Base-by-base conservation (phyloP, 495 filamentous ascomycete genomes). In the Aspergillus hancockii region DNA sequence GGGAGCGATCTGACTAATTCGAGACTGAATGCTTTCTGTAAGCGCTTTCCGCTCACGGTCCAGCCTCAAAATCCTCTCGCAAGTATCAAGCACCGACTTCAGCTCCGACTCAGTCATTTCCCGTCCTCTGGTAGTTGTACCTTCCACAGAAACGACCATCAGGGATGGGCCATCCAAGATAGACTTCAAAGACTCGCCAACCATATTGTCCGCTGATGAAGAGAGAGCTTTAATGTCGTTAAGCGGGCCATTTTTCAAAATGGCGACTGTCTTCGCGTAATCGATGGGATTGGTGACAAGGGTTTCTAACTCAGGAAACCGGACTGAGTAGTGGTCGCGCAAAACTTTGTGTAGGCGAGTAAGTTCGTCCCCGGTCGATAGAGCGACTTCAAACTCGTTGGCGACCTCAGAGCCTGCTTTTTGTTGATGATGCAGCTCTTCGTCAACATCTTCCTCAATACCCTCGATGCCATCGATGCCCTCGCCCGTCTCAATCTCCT, bases 131-230 rank as follows among this genome's bases (percentile, higher is more conserved):
- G 90, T 93, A 4, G 90, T 93, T 19, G 91, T 94, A 52, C 93
- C 94, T 76, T 97, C 93, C 16, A 97, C 86, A n/a, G 91, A 91
- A 45, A 98, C 92, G 23, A 94, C 89, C 93, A 98, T 97, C 61
- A 97, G 73, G 0, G 90, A 88, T 4, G 93, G 92, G 0, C 91
- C 90, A 73, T 95, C 91, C 6, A 98, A 80, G 6, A 98, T 83
- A 0, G 83, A 81, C 62, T 89, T 89, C 41, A 98, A 81, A 0
- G 90, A 83, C 58, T 81, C 80, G 19, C 89, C 85, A 5, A 92
- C 80, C 30, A 88, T 77, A 71, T 97, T 97, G 59, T 93, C 83
- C 1, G 81, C 71, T 23, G 83, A 89, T 4, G 86, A 85, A 0
- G 82, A 76, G 36, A 96, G 76, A 2, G 80, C 72, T 69, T 91